These are phyloP conservation scores for Suillus paluster DNA, from an alignment of 768 basidiomycete species.

Conservation along the genomic window DNA sequence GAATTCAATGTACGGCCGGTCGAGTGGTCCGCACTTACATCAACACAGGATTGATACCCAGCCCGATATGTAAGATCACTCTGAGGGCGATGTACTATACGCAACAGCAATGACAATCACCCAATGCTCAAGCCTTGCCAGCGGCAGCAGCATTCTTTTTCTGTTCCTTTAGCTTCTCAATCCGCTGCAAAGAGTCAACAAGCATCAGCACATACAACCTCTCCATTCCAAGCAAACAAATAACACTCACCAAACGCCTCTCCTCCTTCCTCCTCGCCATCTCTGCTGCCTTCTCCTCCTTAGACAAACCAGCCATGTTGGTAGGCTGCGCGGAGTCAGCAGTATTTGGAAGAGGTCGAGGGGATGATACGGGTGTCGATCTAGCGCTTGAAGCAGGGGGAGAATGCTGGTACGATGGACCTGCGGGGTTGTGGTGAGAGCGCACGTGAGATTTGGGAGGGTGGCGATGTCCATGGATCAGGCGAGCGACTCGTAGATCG, in stretches of 20 bases:
- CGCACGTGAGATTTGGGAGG: slow-evolving; percentile 18
- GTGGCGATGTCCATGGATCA: slow-evolving; percentile 22
- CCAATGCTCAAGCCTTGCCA: slow-evolving; percentile 8
- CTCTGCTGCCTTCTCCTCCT: slow-evolving; percentile 94
- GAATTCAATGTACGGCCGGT: too few species aligned
- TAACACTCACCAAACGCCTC: slow-evolving; percentile 73
- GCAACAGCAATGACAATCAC: too few species aligned
- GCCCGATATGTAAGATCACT: too few species aligned
- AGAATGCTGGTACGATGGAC: slow-evolving; percentile 3
- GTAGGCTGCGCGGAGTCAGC: slow-evolving; percentile 20
- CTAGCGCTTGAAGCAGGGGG: slow-evolving; percentile 24
- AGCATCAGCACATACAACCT: neutral
- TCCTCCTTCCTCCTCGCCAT: slow-evolving; percentile 93
- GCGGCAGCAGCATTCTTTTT: slow-evolving; percentile 54
- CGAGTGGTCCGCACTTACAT: too few species aligned
- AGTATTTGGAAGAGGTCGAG: slow-evolving; percentile 11
- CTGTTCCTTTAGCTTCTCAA: slow-evolving; percentile 81
- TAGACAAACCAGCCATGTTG: slow-evolving; percentile 60
- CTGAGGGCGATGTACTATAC: too few species aligned
- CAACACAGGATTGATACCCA: too few species aligned
- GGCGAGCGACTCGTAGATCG: slow-evolving; percentile 11
- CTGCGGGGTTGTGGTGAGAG: slow-evolving; percentile 26
- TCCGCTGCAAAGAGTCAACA: slow-evolving; percentile 50
- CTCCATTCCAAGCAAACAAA: neutral
- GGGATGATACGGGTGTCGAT: slow-evolving; percentile 31